A percentile compares a stretch with the other conserved stretches of the same genome.
Evolutionary conservation across 805 yeast species (phyloP).

Genomic region (Helenozyma baotianmanensis): DNA sequence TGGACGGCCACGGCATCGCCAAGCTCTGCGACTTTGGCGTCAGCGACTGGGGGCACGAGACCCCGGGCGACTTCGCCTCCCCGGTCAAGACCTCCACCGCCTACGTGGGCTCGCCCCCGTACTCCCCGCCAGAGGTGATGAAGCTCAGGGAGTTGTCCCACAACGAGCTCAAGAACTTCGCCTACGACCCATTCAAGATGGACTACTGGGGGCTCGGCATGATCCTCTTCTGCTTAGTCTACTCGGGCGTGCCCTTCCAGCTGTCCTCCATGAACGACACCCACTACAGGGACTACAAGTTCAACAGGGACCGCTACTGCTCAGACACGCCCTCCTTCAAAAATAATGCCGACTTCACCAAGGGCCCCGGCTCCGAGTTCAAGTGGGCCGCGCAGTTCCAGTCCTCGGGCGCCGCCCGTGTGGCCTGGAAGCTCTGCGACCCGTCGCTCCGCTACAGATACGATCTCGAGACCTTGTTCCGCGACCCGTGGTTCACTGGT

Average conservation of each 20-base stretch:
- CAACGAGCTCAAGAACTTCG: constrained; percentile 31
- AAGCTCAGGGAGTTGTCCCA: constrained; percentile 34
- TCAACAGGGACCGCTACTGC: constrained; percentile 40
- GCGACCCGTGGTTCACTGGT: constrained; percentile 59
- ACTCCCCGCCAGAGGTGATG: constrained; percentile 75
- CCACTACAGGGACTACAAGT: constrained; percentile 51
- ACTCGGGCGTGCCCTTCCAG: constrained; percentile 57
- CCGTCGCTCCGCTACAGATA: constrained; percentile 54
- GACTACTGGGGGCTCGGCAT: constrained; percentile 76
- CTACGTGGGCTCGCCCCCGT: constrained; percentile 77
- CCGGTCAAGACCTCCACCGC: constrained; percentile 38
- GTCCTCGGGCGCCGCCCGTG: constrained; percentile 58
- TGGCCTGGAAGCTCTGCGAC: constrained; percentile 71
- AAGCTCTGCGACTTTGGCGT: constrained; percentile 78
- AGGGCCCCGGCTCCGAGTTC: constrained; percentile 71
- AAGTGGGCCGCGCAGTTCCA: constrained; percentile 61
- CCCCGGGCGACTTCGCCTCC: constrained; percentile 45
- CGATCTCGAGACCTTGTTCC: constrained; percentile 47
- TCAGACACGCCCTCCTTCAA: constrained; percentile 47
- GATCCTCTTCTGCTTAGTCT: constrained; percentile 55
- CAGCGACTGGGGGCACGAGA: constrained; percentile 57
- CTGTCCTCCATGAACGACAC: constrained; percentile 46
- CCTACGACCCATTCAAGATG: constrained; percentile 62
- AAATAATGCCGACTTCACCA: constrained; percentile 36
- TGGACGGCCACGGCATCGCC: constrained; percentile 56